These are phyloP conservation scores for Suillus decipiens DNA, from an alignment of 768 basidiomycete species.

Conservation along the genomic window DNA sequence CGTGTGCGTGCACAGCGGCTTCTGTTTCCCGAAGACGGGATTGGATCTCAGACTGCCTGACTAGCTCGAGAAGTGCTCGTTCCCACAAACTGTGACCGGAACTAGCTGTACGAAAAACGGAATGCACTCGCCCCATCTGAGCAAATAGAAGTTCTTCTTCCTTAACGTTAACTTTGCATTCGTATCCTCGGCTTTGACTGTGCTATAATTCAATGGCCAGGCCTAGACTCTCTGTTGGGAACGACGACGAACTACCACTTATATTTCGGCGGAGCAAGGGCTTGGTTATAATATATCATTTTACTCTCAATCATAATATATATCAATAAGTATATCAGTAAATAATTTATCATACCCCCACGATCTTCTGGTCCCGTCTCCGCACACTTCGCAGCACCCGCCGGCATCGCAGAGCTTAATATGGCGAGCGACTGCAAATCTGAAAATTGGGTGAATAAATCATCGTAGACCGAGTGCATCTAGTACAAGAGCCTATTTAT, in stretches of 20 bases:
- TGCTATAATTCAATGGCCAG: neutral
- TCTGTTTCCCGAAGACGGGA: constrained; percentile 48
- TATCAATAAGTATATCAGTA: no score
- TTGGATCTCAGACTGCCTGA: constrained; percentile 59
- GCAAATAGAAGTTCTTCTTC: constrained; percentile 17
- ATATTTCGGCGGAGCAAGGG: no score
- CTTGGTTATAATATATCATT: no score
- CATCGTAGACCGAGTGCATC: no score
- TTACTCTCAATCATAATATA: no score
- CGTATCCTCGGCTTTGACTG: constrained; percentile 30
- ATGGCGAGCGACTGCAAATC: neutral
- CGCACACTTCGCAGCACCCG: no score
- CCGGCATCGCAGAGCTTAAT: no score
- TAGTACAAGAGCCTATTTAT: no score
- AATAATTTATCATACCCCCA: no score
- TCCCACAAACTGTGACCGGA: neutral
- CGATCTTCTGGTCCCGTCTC: no score
- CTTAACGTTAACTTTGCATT: constrained; percentile 26
- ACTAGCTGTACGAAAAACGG: neutral
- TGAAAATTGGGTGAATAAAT: neutral
- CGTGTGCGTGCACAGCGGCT: constrained; percentile 34
- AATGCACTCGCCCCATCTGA: constrained; percentile 22
- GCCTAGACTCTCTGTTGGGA: neutral
- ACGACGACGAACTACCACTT: no score
- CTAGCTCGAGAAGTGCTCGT: constrained; percentile 67